These are phyloP conservation scores for Boletus huronensis DNA, from an alignment of 768 basidiomycete species.

Conservation along the genomic window DNA sequence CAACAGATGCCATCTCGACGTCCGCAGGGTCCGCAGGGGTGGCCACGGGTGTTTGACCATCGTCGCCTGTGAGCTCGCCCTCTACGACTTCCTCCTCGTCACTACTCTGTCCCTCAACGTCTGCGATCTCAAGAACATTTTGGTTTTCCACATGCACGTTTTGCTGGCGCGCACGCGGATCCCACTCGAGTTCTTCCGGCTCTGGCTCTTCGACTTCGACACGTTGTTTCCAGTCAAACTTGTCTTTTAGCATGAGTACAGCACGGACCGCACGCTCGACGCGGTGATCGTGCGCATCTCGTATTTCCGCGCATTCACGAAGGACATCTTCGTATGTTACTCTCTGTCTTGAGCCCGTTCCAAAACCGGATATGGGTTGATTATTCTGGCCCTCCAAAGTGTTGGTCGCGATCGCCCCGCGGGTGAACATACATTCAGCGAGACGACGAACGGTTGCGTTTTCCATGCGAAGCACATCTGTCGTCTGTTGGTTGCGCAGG, in stretches of 20 bases:
- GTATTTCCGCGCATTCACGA: conserved; percentile 61
- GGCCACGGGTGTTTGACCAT: conserved; percentile 24
- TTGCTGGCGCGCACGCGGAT: conserved; percentile 42
- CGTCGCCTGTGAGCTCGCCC: conserved; percentile 32
- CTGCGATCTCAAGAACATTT: conserved; percentile 18
- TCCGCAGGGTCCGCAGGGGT: conserved; percentile 24
- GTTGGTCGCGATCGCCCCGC: conserved; percentile 43
- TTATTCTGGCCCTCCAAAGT: conserved; percentile 42
- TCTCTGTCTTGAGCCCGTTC: conserved; percentile 19
- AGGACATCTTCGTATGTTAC: conserved; percentile 56
- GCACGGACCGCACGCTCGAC: conserved; percentile 78
- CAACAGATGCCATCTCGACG: conserved; percentile 19
- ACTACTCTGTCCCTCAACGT: conserved; percentile 33
- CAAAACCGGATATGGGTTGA: conserved; percentile 26
- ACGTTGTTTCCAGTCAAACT: conserved; percentile 80
- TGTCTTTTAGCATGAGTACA: conserved; percentile 72
- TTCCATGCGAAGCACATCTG: conserved; percentile 68
- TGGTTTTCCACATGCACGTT: conserved; percentile 5
- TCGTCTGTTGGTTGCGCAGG: conserved; percentile 76
- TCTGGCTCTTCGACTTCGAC: conserved; percentile 77
- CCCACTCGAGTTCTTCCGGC: conserved; percentile 74
- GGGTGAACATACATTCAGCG: conserved; percentile 60
- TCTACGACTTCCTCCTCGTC: conserved; percentile 39
- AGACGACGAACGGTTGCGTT: conserved; percentile 69
- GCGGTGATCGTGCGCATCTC: conserved; percentile 67